These are phyloP conservation scores for Boletus fagicola DNA, from an alignment of 768 basidiomycete species.

Conservation along the genomic window DNA sequence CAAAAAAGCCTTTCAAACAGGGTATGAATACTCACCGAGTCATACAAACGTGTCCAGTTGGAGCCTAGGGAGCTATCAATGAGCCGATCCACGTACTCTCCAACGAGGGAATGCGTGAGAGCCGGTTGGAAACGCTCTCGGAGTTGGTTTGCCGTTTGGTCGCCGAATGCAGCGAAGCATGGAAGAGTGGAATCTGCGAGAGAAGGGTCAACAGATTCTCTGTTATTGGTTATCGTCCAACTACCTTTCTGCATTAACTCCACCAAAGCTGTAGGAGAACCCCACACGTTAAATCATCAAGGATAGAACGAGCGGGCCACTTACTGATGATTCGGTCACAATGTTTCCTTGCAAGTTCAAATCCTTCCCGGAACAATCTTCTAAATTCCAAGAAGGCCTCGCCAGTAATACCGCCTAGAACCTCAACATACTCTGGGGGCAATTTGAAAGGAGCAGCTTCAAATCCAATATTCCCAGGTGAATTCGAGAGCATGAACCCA, in stretches of 20 bases:
- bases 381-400: conserved; percentile 82
- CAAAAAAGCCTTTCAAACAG: background rate
- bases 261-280: conserved; percentile 60
- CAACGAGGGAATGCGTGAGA: conserved; percentile 79
- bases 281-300: conserved; percentile 5
- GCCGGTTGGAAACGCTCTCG: conserved; percentile 93
- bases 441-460: conserved; percentile 99
- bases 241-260: conserved; percentile 97
- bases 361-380: conserved; percentile 85
- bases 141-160: conserved; percentile 83
- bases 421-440: conserved; percentile 91
- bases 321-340: conserved; percentile 93
- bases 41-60: conserved; percentile 94
- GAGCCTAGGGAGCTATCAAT: conserved; percentile 90
- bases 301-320: conserved; percentile 23
- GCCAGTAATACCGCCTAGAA: conserved; percentile 82
- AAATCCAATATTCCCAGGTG: conserved; percentile 96
- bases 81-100: conserved; percentile 84
- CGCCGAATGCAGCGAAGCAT: conserved; percentile 88
- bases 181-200: conserved; percentile 78
- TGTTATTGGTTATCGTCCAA: conserved; percentile 5
- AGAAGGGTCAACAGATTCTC: conserved; percentile 3
- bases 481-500: conserved; percentile 96
- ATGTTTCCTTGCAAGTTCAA: conserved; percentile 91
- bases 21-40: conserved; percentile 61